Conservation (phyloP, 345 rosid species). For the Acer yangbiense region DNA sequence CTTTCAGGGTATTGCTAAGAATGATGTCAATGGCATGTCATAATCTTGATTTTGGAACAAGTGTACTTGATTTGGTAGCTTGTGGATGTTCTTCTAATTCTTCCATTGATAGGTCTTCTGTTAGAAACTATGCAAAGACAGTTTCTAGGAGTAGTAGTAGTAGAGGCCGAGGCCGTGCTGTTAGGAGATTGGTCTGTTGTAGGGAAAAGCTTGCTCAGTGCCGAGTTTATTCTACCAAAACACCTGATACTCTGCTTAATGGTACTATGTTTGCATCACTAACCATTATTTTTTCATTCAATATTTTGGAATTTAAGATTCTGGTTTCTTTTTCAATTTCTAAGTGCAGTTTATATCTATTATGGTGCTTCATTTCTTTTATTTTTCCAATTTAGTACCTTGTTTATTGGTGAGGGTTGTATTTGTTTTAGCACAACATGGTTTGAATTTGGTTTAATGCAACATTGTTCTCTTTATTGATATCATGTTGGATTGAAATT, state of each 20-base stretch:
- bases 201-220: slow-evolving; percentile 47
- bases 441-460: slow-evolving; percentile 1
- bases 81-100: slow-evolving; percentile 67
- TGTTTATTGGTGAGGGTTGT: background rate
- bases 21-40: slow-evolving; percentile 76
- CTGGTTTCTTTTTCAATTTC: background rate
- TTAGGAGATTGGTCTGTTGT: slow-evolving; percentile 49
- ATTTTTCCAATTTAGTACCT: background rate
- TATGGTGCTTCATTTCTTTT: background rate
- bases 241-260: slow-evolving; percentile 50
- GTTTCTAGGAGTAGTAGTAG: slow-evolving; percentile 35
- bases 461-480: background rate
- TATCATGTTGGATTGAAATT: slow-evolving; percentile 7
- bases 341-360: background rate
- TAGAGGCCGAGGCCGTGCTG: slow-evolving; percentile 31
- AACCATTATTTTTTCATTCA: slow-evolving; percentile 7
- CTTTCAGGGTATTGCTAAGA: slow-evolving; percentile 39
- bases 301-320: background rate
- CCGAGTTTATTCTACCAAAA: slow-evolving; percentile 61
- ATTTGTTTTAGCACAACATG: background rate
- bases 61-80: slow-evolving; percentile 58
- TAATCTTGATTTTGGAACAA: slow-evolving; percentile 63
- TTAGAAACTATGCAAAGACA: slow-evolving; percentile 34
- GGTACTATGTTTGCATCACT: slow-evolving; percentile 40
- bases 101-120: slow-evolving; percentile 42